phyloP scores from a whole-genome alignment of 352 stramenopile genomes.

The Pythium brachiatum region DNA sequence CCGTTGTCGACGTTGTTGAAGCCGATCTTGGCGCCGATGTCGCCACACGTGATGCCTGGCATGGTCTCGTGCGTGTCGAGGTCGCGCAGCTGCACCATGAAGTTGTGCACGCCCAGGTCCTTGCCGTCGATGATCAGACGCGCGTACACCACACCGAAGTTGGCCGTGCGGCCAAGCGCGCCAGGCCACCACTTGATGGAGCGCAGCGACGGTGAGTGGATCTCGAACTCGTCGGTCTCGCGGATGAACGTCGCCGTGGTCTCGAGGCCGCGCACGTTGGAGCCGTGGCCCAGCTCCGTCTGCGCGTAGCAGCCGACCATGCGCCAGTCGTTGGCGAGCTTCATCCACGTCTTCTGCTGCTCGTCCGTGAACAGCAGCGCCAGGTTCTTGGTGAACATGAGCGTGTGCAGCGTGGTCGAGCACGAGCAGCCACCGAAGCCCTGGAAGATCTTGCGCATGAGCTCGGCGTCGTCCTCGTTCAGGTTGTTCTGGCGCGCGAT shows the following conservation, averaged over 20 bases:
- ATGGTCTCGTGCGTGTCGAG: constrained; percentile 69
- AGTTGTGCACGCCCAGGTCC: constrained; percentile 95
- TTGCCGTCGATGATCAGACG: constrained; percentile 79
- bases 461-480: constrained; percentile 55
- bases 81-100: constrained; percentile 93
- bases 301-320: constrained; percentile 87
- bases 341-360: constrained; percentile 67
- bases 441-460: constrained; percentile 51
- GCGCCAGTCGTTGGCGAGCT: constrained; percentile 58
- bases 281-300: constrained; percentile 89
- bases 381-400: constrained; percentile 74
- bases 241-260: constrained; percentile 94
- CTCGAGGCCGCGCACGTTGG: constrained; percentile 87
- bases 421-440: constrained; percentile 52
- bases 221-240: constrained; percentile 90
- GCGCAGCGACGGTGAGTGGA: constrained; percentile 94
- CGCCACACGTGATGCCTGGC: constrained; percentile 52
- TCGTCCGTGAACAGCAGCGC: constrained; percentile 62
- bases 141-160: constrained; percentile 87
- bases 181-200: constrained; percentile 97
- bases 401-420: constrained; percentile 61
- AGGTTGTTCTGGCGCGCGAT: constrained; percentile 47
- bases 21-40: constrained; percentile 69
- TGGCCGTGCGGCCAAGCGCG: constrained; percentile 92
- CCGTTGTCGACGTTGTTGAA: constrained; percentile 78